Conservation (phyloP, 169 alveolate genomes). For the Theileria equi region DNA sequence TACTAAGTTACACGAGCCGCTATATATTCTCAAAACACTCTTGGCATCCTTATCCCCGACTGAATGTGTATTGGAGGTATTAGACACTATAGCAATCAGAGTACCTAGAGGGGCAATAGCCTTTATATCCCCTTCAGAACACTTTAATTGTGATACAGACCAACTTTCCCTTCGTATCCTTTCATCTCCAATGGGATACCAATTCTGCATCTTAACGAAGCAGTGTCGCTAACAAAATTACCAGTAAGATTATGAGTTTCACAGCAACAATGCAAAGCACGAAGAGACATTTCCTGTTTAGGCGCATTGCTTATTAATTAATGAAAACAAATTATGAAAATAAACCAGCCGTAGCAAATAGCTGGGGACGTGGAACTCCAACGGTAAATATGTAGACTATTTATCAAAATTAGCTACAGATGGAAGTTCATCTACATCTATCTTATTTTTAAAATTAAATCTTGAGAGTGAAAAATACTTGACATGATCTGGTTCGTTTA, state of each 20-base stretch:
- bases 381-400: too few species aligned
- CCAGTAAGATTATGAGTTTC: too few species aligned
- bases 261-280: too few species aligned
- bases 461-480: conserved; percentile 60
- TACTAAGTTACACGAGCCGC: conserved; percentile 27
- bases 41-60: conserved; percentile 33
- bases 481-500: conserved; percentile 46
- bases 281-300: too few species aligned
- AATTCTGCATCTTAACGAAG: conserved; percentile 7
- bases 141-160: conserved; percentile 18
- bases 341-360: too few species aligned
- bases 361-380: too few species aligned
- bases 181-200: conserved; percentile 28
- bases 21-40: conserved; percentile 41
- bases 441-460: conserved; percentile 49
- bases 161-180: conserved; percentile 29
- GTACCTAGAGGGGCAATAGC: conserved; percentile 59
- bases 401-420: conserved; percentile 21
- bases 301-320: too few species aligned
- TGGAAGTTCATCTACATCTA: conserved; percentile 63
- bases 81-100: conserved; percentile 43
- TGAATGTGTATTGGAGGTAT: neutral
- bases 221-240: too few species aligned
- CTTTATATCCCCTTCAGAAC: conserved; percentile 29
- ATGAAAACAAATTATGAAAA: too few species aligned